phyloP scores from a whole-genome alignment of 306 rosid genomes.

The Pterocarpus macrocarpus region DNA sequence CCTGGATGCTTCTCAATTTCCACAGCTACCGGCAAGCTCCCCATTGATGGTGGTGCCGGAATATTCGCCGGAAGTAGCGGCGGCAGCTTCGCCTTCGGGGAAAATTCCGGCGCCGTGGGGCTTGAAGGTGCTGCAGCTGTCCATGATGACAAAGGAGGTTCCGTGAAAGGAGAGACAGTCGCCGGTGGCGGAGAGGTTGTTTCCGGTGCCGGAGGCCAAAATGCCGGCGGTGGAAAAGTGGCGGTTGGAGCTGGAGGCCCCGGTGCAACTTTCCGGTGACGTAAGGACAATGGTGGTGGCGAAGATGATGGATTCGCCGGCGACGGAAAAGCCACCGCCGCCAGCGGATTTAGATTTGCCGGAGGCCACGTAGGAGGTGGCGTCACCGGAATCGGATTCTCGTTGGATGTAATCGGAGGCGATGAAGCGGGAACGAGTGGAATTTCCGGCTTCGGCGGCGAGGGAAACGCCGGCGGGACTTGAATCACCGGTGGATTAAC shows the following conservation, averaged over 20 bases:
- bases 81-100: constrained; percentile 10
- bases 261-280: constrained; percentile 20
- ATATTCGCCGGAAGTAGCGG: neutral
- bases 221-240: constrained; percentile 8
- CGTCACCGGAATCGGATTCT: constrained; percentile 1
- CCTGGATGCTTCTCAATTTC: constrained; percentile 39
- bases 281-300: neutral
- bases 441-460: constrained; percentile 11
- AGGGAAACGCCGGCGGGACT: constrained; percentile 14
- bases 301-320: neutral
- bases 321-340: constrained; percentile 10
- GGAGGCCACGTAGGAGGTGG: neutral
- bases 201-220: neutral
- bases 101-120: neutral
- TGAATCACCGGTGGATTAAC: neutral
- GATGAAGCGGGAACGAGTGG: constrained; percentile 7
- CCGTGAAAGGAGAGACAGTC: constrained; percentile 1
- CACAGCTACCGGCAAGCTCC: constrained; percentile 48
- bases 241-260: constrained; percentile 16
- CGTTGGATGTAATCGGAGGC: neutral
- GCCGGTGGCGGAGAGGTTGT: neutral
- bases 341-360: neutral
- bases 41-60: constrained; percentile 17
- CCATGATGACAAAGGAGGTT: neutral
- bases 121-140: neutral